Conservation (phyloP, 495 filamentous ascomycete genomes). For the Penicillium turbatum region DNA sequence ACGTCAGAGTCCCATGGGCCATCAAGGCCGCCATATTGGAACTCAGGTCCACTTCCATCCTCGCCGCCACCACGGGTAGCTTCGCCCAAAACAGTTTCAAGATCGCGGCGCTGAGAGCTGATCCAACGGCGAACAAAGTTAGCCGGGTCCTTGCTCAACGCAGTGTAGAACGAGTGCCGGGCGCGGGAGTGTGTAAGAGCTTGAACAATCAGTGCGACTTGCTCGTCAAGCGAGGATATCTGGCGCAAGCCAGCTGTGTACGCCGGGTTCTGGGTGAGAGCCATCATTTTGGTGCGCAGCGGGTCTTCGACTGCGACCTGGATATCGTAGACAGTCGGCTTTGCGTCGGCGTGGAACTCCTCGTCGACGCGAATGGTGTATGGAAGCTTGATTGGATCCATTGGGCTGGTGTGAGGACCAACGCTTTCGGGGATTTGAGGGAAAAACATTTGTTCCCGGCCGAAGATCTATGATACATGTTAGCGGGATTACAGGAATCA, state of each 20-base stretch:
- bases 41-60: slow-evolving; percentile 54
- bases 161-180: slow-evolving; percentile 77
- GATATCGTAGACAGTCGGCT: slow-evolving; percentile 83
- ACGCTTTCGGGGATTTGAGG: slow-evolving; percentile 78
- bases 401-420: slow-evolving; percentile 65
- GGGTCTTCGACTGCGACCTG: slow-evolving; percentile 82
- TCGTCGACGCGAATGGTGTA: slow-evolving; percentile 95
- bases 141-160: slow-evolving; percentile 73
- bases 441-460: slow-evolving; percentile 75
- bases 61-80: slow-evolving; percentile 63
- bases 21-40: slow-evolving; percentile 50
- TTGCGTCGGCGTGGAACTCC: slow-evolving; percentile 60
- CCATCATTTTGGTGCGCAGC: slow-evolving; percentile 60
- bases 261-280: slow-evolving; percentile 52
- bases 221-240: slow-evolving; percentile 71
- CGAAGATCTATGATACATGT: slow-evolving; percentile 58
- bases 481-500: slow-evolving; percentile 7
- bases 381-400: slow-evolving; percentile 76
- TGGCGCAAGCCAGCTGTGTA: slow-evolving; percentile 59
- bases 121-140: slow-evolving; percentile 80
- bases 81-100: slow-evolving; percentile 87
- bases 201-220: slow-evolving; percentile 74
- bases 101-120: slow-evolving; percentile 79
- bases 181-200: slow-evolving; percentile 73
- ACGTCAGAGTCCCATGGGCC: slow-evolving; percentile 53